These are phyloP conservation scores for Botrytis pseudocinerea DNA, from an alignment of 2,329 filamentous ascomycete genomes.

Conservation along the genomic window DNA sequence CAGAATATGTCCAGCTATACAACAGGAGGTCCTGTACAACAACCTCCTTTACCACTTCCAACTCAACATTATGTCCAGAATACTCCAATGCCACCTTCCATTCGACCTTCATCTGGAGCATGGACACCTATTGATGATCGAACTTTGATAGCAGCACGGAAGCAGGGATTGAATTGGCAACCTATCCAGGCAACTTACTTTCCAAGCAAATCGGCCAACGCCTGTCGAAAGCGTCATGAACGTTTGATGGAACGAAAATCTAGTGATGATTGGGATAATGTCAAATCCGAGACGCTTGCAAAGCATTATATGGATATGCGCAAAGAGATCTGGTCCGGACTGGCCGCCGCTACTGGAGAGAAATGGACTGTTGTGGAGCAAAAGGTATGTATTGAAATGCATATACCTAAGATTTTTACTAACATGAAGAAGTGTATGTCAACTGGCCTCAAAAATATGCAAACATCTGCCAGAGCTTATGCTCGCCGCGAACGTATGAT, in stretches of 20 bases:
- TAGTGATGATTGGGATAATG: conserved; percentile 68
- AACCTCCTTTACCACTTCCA: conserved; percentile 24
- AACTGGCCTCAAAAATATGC: conserved; percentile 78
- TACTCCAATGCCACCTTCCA: conserved; percentile 27
- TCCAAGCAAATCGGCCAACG: conserved; percentile 66
- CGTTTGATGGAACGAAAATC: conserved; percentile 70
- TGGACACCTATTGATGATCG: conserved; percentile 78
- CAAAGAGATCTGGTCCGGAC: conserved; percentile 76
- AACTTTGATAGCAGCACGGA: conserved; percentile 68
- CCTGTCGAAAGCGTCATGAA: conserved; percentile 87
- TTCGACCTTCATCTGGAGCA: conserved; percentile 60
- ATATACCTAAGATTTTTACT: conserved; percentile 12
- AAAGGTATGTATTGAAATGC: conserved; percentile 50
- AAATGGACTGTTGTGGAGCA: conserved; percentile 72
- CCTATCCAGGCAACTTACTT: conserved; percentile 78
- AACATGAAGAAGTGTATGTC: conserved; percentile 67
- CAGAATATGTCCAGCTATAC: conserved; percentile 21
- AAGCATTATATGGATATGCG: conserved; percentile 77
- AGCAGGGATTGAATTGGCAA: conserved; percentile 78
- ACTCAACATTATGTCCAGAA: conserved; percentile 21
- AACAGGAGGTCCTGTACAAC: conserved; percentile 28
- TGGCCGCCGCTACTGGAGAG: conserved; percentile 76
- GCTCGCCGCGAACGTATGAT: conserved; percentile 62
- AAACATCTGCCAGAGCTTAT: conserved; percentile 65
- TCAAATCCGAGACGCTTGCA: conserved; percentile 72